Evolutionary conservation across 2,329 filamentous ascomycete genomes (phyloP).

Genomic region (Hymenoscyphus linearis): DNA sequence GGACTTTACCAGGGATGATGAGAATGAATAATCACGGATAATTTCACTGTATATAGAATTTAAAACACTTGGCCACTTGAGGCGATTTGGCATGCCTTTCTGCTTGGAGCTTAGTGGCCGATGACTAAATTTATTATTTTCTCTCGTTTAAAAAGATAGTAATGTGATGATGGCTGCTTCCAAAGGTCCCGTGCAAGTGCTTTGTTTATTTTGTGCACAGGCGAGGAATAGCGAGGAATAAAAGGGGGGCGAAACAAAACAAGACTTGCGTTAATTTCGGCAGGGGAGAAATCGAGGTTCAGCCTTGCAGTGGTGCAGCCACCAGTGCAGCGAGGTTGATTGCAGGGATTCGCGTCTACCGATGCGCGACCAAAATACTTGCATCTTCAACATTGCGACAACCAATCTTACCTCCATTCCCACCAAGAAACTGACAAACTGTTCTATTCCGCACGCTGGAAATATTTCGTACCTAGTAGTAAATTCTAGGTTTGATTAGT

Average conservation of each 20-base stretch:
- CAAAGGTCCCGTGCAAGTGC: not conserved
- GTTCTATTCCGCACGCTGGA: not conserved
- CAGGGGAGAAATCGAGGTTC: not conserved
- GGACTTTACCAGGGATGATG: conserved; percentile 3
- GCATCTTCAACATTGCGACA: not conserved
- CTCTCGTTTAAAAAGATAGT: too few relatives aligned
- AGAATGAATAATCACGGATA: not conserved
- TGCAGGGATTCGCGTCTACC: conserved; percentile 1
- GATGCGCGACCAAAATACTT: not conserved
- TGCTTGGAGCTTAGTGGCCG: not conserved
- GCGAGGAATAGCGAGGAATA: not conserved
- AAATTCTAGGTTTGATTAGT: not conserved
- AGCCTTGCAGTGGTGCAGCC: too few relatives aligned
- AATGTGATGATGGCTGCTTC: not conserved
- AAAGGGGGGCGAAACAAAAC: not conserved
- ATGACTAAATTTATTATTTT: too few relatives aligned
- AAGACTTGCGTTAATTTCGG: too few relatives aligned
- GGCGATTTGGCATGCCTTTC: not conserved
- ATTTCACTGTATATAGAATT: not conserved
- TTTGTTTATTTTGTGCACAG: not conserved
- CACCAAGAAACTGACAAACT: not conserved
- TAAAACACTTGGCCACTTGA: too few relatives aligned
- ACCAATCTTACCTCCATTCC: not conserved
- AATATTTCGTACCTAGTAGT: not conserved
- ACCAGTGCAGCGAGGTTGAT: too few relatives aligned